These are phyloP conservation scores for Phytophthora brassicae DNA, from an alignment of 352 stramenopile genomes.

Conservation along the genomic window DNA sequence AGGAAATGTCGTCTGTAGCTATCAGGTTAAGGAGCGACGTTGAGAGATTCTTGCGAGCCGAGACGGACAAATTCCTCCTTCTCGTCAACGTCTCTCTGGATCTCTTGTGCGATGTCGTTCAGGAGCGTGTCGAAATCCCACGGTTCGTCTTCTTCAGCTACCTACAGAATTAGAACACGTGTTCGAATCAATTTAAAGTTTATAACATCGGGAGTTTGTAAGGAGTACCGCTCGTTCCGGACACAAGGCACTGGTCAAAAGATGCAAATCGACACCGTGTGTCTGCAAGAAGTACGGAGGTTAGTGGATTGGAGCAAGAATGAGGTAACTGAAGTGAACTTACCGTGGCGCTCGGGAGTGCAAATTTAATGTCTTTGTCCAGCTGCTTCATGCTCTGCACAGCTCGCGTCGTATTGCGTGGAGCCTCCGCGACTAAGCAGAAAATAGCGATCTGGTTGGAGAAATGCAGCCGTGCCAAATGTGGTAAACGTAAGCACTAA, in stretches of 20 bases:
- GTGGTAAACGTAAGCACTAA: background rate
- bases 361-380: slow-evolving; percentile 78
- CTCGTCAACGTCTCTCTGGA: slow-evolving; percentile 78
- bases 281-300: slow-evolving; percentile 26
- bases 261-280: slow-evolving; percentile 62
- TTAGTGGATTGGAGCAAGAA: background rate
- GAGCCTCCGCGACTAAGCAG: slow-evolving; percentile 66
- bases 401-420: slow-evolving; percentile 63
- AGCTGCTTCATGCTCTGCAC: slow-evolving; percentile 81
- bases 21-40: slow-evolving; percentile 13
- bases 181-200: background rate
- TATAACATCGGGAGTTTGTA: background rate
- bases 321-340: background rate
- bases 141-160: slow-evolving; percentile 61
- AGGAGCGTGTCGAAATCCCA: slow-evolving; percentile 80
- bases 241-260: slow-evolving; percentile 67
- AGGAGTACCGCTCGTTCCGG: slow-evolving; percentile 66
- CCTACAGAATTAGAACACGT: slow-evolving; percentile 26
- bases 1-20: background rate
- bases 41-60: slow-evolving; percentile 26
- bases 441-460: background rate
- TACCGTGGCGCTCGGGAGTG: slow-evolving; percentile 59
- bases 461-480: background rate
- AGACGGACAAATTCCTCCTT: slow-evolving; percentile 65
- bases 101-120: slow-evolving; percentile 79